Conservation (phyloP, 192 early-diverging fungal genomes). For the Coemansia sp. region DNA sequence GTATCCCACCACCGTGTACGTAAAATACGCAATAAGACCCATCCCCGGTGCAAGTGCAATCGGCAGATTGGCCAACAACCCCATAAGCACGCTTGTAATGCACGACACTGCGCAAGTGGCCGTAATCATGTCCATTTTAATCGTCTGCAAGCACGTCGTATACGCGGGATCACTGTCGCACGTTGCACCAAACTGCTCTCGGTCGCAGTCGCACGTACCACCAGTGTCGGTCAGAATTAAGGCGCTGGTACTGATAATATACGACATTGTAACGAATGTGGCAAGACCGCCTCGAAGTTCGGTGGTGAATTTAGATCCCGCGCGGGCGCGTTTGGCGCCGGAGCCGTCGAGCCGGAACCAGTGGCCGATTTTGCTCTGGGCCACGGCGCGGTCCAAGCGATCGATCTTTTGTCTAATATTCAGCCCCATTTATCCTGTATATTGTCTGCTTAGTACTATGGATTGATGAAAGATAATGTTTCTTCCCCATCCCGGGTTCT, state of each 20-base stretch:
- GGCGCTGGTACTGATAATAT: slow-evolving; percentile 73
- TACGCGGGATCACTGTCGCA: slow-evolving; percentile 64
- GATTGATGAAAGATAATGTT: too few species aligned
- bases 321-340: slow-evolving; percentile 57
- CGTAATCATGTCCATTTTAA: slow-evolving; percentile 72
- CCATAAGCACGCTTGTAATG: slow-evolving; percentile 68
- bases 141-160: slow-evolving; percentile 59
- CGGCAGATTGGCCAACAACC: slow-evolving; percentile 71
- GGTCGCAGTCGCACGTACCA: slow-evolving; percentile 74
- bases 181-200: slow-evolving; percentile 52
- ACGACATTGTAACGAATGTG: slow-evolving; percentile 73
- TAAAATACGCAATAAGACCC: slow-evolving; percentile 83
- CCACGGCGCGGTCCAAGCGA: too few species aligned
- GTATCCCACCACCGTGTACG: slow-evolving; percentile 81
- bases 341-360: slow-evolving; percentile 68
- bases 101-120: slow-evolving; percentile 68
- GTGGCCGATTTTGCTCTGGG: slow-evolving; percentile 43
- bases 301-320: slow-evolving; percentile 63
- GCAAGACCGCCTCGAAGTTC: slow-evolving; percentile 72
- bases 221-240: slow-evolving; percentile 75
- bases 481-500: too few species aligned
- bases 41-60: slow-evolving; percentile 81
- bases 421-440: too few species aligned
- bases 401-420: too few species aligned
- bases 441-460: too few species aligned